Conservation (phyloP, 2,329 filamentous ascomycete species). For the Mollisia scopiformis region DNA sequence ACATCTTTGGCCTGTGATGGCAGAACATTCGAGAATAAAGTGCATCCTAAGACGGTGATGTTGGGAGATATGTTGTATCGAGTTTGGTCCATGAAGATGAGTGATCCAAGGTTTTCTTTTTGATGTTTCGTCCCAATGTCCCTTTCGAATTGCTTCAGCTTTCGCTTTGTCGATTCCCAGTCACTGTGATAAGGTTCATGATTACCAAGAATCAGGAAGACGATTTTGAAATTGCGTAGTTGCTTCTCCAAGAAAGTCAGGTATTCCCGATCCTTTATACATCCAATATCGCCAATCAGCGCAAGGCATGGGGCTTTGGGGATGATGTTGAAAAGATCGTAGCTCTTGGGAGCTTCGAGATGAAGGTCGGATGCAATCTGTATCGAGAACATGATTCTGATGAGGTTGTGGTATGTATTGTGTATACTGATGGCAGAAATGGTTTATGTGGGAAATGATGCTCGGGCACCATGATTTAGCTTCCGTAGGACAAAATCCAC, state of each 20-base stretch:
- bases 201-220: conserved; percentile 48
- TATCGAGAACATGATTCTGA: conserved; percentile 1
- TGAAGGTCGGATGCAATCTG: conserved; percentile 44
- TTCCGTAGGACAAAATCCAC: no score
- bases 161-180: conserved; percentile 31
- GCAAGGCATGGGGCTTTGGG: conserved; percentile 47
- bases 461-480: no score
- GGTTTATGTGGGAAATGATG: no score
- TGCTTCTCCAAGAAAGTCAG: conserved; percentile 42
- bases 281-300: conserved; percentile 41
- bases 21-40: conserved; percentile 49
- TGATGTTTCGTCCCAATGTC: background rate
- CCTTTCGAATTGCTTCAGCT: conserved; percentile 12
- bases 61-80: conserved; percentile 39
- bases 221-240: conserved; percentile 40
- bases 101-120: conserved; percentile 31
- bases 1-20: conserved; percentile 35
- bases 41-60: conserved; percentile 48
- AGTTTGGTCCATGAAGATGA: conserved; percentile 41
- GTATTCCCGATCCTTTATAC: conserved; percentile 33
- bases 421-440: no score
- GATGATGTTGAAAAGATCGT: conserved; percentile 43
- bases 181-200: conserved; percentile 47
- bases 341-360: conserved; percentile 45
- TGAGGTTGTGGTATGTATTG: no score